Evolutionary conservation across 2,329 filamentous ascomycete species (phyloP).

Genomic region (Penicillium paneum): DNA sequence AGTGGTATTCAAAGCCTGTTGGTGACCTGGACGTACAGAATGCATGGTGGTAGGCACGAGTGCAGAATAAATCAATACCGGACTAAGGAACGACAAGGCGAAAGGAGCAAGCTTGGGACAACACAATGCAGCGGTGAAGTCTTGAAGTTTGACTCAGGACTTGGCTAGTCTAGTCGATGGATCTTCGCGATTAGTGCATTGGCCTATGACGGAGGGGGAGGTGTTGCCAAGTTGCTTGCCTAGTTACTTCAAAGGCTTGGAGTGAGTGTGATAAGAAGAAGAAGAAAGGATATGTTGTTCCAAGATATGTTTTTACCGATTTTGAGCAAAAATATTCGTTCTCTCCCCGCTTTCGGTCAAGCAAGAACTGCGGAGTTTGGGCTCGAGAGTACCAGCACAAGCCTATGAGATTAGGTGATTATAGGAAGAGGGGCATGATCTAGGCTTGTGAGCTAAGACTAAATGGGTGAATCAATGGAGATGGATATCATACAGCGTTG

Average conservation of each 20-base stretch:
- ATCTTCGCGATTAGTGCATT: background rate
- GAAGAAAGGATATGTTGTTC: background rate
- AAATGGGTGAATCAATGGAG: constrained; percentile 19
- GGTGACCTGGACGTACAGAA: background rate
- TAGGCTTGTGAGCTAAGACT: constrained; percentile 16
- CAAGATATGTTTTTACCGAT: background rate
- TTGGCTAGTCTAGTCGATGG: background rate
- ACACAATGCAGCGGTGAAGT: background rate
- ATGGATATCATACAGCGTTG: background rate
- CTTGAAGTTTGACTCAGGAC: background rate
- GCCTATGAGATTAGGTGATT: background rate
- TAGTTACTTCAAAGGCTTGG: background rate
- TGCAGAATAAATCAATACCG: background rate
- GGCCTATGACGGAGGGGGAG: background rate
- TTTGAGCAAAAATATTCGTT: too few relatives aligned
- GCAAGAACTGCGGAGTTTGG: background rate
- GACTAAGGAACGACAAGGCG: background rate
- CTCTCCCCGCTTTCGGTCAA: background rate
- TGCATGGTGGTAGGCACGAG: background rate
- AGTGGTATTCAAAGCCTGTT: background rate
- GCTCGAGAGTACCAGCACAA: background rate
- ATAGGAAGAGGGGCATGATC: constrained; percentile 5
- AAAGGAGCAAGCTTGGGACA: background rate
- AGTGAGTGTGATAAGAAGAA: background rate
- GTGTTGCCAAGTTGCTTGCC: background rate